phyloP scores from a whole-genome alignment of 2,329 filamentous ascomycete species.

The Colletotrichum echinochloae region DNA sequence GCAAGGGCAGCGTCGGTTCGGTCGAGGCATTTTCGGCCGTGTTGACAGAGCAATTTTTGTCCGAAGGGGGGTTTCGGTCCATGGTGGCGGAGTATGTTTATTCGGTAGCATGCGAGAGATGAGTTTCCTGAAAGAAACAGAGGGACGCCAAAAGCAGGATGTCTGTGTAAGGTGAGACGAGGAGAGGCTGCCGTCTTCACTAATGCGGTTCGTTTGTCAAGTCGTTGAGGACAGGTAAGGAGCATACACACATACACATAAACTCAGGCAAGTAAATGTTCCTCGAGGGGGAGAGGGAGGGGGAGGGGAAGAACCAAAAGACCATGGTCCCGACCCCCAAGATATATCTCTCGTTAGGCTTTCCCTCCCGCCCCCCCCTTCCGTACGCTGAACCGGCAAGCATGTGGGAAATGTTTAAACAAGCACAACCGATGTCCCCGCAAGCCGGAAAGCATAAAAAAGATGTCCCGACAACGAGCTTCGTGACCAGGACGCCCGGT shows the following conservation, averaged over 20 bases:
- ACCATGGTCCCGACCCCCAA: background rate
- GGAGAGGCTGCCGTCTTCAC: background rate
- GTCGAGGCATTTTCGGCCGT: constrained; percentile 12
- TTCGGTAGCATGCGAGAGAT: background rate
- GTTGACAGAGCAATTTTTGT: constrained; percentile 21
- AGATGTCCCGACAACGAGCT: background rate
- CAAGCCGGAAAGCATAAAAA: background rate
- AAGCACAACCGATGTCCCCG: background rate
- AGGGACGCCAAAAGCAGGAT: background rate
- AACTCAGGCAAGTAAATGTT: background rate
- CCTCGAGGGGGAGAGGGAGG: too few species aligned
- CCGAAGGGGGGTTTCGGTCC: constrained; percentile 2
- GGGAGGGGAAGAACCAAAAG: background rate
- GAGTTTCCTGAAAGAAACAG: background rate
- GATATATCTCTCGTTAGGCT: background rate
- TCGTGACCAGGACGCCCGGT: background rate
- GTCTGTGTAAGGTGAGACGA: too few species aligned
- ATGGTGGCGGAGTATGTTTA: background rate
- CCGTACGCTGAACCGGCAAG: background rate
- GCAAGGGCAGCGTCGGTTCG: background rate
- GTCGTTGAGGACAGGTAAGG: background rate
- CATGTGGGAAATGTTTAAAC: background rate
- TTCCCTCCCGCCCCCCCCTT: background rate
- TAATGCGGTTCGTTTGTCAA: background rate
- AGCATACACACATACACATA: background rate